Base-by-base conservation (phyloP, 2,329 filamentous ascomycete species). In the Penicillium carneum region DNA sequence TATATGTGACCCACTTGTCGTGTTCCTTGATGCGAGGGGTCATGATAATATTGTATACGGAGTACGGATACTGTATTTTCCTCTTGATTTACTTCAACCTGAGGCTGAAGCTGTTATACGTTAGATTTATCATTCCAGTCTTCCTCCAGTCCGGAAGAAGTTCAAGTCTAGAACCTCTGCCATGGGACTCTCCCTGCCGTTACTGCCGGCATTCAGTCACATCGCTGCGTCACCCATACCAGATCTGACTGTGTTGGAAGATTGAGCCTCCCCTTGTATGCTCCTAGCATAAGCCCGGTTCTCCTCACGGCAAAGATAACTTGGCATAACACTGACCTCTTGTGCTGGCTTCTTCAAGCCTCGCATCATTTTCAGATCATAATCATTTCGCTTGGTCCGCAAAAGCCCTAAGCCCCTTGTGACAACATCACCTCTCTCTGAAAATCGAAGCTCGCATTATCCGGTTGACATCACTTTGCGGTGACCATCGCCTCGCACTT, bases 1-100 rank as follows among this genome's bases (percentile, higher is more conserved):
- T 31, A 20, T 11, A 7, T 41, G 1, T n/a, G 57, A 38, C 45
- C 51, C 50, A 56, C 57, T 59, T 59, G 31, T 45, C 51, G 57
- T 34, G n/a, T 47, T 45, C 29, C 11, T 20, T 7, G 6, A 34
- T 45, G 43, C 7, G 18, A 53, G 48, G 26, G 38, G 29, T 38
- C 5, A n/a, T 16, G 29, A 46, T 29, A 31, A 29, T 46, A 46
- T 46, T 46, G 23, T 45, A 10, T n/a, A 10, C 14, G 11, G 26
- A 16, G 23, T 26, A 26, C 23, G 23, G 23, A 29, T 26, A n/a
- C 23, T 46, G 23, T 46, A 46, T 11, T 31, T 31, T 31, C 4
- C 2, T 31, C 2, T 26, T 16, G 5, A 16, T 29, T 2, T 10
- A 7, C 11, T 31, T 29, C 16, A n/a, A 8, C 6, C 12, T 7